Percentiles rank a stretch among this genome's conserved stretches.
These are phyloP conservation scores for Porodaedalea pini DNA, from an alignment of 1,284 basidiomycete species.

Conservation along the genomic window DNA sequence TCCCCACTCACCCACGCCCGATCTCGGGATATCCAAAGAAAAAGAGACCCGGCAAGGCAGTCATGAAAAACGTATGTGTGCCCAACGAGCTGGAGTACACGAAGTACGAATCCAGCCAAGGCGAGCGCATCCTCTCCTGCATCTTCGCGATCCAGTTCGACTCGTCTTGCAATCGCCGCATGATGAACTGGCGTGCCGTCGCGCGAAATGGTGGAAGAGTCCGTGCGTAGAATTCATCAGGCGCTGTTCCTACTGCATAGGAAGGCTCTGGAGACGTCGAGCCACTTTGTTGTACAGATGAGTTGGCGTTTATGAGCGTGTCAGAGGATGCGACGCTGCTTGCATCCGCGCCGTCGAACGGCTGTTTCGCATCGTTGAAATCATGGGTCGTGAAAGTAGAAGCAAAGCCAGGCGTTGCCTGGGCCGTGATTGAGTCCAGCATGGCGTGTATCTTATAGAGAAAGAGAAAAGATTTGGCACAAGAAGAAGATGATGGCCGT, in stretches of 20 bases:
- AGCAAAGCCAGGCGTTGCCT: no score
- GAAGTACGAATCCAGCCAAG: constrained; percentile 83
- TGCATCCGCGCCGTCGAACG: no score
- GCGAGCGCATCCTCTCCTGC: constrained; percentile 69
- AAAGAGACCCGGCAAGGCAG: constrained; percentile 79
- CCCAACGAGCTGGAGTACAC: constrained; percentile 87
- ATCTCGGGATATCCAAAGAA: constrained; percentile 80
- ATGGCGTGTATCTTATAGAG: no score
- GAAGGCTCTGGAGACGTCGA: background rate
- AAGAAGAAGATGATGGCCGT: no score
- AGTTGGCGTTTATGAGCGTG: no score
- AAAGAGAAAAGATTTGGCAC: no score
- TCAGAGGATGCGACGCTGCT: no score
- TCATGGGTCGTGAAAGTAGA: no score
- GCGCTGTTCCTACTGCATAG: constrained; percentile 29
- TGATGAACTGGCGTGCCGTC: constrained; percentile 54
- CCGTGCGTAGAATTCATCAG: constrained; percentile 60
- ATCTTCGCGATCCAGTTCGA: constrained; percentile 63
- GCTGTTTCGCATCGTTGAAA: no score
- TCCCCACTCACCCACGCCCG: constrained; percentile 64
- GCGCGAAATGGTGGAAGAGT: constrained; percentile 69
- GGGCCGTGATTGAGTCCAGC: no score
- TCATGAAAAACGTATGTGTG: constrained; percentile 95
- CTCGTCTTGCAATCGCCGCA: constrained; percentile 60
- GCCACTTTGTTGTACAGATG: no score